phyloP scores from a whole-genome alignment of 2,329 filamentous ascomycete genomes.

The Xenosphaeropsis pyriputrescens region DNA sequence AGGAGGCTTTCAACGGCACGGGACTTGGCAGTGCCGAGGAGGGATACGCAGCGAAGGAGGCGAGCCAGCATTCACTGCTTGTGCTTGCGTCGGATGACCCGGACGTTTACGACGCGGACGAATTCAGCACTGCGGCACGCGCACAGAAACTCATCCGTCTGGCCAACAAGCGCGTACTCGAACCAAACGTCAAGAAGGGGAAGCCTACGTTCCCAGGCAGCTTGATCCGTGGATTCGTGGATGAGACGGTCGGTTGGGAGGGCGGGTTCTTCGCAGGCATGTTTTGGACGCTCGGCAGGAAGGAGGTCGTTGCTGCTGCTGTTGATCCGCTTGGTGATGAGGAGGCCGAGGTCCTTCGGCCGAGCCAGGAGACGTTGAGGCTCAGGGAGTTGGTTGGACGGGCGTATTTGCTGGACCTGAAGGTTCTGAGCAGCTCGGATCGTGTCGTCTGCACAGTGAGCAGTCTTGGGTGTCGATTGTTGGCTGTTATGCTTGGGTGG shows the following conservation, averaged over 20 bases:
- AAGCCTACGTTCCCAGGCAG: conserved; percentile 19
- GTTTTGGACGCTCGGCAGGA: conserved; percentile 60
- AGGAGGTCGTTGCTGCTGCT: conserved; percentile 19
- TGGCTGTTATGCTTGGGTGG: conserved; percentile 84
- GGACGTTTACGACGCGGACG: conserved; percentile 50
- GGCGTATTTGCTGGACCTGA: conserved; percentile 71
- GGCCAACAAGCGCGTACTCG: conserved; percentile 44
- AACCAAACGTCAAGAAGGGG: conserved; percentile 12
- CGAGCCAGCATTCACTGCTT: conserved; percentile 25
- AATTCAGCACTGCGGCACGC: conserved; percentile 40
- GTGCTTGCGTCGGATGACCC: conserved; percentile 74
- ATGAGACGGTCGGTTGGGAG: conserved; percentile 74
- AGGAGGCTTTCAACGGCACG: conserved; percentile 29
- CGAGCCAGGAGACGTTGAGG: conserved; percentile 35
- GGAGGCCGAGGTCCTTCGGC: conserved; percentile 19
- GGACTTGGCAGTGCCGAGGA: conserved; percentile 19
- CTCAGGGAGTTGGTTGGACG: conserved; percentile 62
- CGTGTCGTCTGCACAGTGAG: conserved; percentile 65
- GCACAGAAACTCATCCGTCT: conserved; percentile 69
- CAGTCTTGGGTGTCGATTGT: conserved; percentile 53
- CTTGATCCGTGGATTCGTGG: conserved; percentile 50
- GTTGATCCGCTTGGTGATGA: conserved; percentile 34
- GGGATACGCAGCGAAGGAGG: conserved; percentile 20
- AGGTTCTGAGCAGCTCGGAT: conserved; percentile 56
- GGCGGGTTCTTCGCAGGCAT: conserved; percentile 73